These are phyloP conservation scores for Hansenula lynferdii DNA, from an alignment of 1,139 yeast species.

Conservation along the genomic window DNA sequence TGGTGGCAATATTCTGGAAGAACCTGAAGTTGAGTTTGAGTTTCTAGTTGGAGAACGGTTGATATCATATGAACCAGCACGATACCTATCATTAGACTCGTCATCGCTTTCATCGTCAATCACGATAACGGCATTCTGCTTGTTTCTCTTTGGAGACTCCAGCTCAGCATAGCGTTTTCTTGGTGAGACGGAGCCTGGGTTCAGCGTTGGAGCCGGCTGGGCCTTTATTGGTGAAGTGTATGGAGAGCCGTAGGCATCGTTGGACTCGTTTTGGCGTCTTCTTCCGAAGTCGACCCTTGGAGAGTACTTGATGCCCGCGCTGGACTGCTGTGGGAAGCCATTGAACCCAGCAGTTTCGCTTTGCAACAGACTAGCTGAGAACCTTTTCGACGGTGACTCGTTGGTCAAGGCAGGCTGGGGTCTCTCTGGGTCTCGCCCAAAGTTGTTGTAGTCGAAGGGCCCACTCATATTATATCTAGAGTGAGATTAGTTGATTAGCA, in stretches of 20 bases:
- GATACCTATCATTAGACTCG: slow-evolving; percentile 9
- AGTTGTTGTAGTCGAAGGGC: slow-evolving; percentile 20
- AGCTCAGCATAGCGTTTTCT: slow-evolving; percentile 47
- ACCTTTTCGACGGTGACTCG: slow-evolving; percentile 19
- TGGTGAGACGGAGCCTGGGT: slow-evolving; percentile 10
- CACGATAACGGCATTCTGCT: slow-evolving; percentile 42
- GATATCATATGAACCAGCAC: slow-evolving; percentile 4
- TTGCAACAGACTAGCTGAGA: slow-evolving; percentile 2
- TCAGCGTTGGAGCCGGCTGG: slow-evolving; percentile 5
- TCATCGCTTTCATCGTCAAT: slow-evolving; percentile 39
- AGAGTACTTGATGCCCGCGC: slow-evolving; percentile 23
- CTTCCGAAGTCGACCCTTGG: slow-evolving; percentile 29
- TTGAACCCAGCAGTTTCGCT: slow-evolving; percentile 10
- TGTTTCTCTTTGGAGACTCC: slow-evolving; percentile 63
- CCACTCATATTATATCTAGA: slow-evolving; percentile 16
- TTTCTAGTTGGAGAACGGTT: slow-evolving; percentile 26
- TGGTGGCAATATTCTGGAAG: slow-evolving; percentile 51
- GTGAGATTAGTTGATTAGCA: too few relatives aligned
- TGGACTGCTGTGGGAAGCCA: slow-evolving; percentile 24
- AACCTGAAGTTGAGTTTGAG: slow-evolving; percentile 29
- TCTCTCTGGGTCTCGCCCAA: slow-evolving; percentile 9
- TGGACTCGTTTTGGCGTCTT: slow-evolving; percentile 14
- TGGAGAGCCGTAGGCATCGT: slow-evolving; percentile 14
- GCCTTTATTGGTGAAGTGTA: slow-evolving; percentile 19
- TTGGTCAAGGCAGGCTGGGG: slow-evolving; percentile 18